Base-by-base conservation (phyloP, 2,329 filamentous ascomycete species). In the Pseudogymnoascus sp. region DNA sequence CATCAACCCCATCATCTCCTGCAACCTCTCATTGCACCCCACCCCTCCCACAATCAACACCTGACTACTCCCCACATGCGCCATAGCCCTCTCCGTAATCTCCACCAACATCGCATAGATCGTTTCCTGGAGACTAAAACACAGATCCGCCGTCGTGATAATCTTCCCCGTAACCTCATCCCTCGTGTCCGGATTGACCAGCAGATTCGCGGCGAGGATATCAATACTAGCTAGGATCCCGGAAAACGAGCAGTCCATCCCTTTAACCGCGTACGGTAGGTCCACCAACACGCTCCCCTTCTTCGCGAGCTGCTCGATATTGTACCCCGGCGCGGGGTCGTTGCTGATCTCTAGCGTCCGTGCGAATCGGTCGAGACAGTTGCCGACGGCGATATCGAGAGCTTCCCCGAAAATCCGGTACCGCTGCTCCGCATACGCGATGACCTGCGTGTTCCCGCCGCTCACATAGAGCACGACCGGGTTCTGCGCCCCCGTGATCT, bases 1-100 rank as follows among this genome's bases (percentile, higher is more conserved):
- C 95, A 99, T 99, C 57, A 89, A 81, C 14, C 91, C 93, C 95
- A 99, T 99, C 95, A 99, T 99, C 72, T 96, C 86, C 79, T 99
- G 95, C 69, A 99, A 75, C 3, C 95, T 84, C 79, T 96, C 89
- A 75, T 99, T 99, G 75, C 91, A 96, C 2, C 95, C 95, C 1
- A 99, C 95, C 21, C 95, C 95, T 41, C 95, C 95, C 2, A 99
- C 95, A 63, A 99, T 92, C 54, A 99, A 80, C 6, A 99, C 95
- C 79, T 98, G 92, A 61, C 81, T 85, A 63, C 89, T 92, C 13
- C 93, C 93, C 10, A 98, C 95, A 75, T 99, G 95, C 10, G 95
- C 95, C 95, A 99, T 99, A 31, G 95, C 95, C 45, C 95, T 87
- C 79, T 99, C 95, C 0, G 95, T 99, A 71, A 97, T 99, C 79